Base-by-base conservation (phyloP, 495 filamentous ascomycete genomes). In the Aspergillus campestris region DNA sequence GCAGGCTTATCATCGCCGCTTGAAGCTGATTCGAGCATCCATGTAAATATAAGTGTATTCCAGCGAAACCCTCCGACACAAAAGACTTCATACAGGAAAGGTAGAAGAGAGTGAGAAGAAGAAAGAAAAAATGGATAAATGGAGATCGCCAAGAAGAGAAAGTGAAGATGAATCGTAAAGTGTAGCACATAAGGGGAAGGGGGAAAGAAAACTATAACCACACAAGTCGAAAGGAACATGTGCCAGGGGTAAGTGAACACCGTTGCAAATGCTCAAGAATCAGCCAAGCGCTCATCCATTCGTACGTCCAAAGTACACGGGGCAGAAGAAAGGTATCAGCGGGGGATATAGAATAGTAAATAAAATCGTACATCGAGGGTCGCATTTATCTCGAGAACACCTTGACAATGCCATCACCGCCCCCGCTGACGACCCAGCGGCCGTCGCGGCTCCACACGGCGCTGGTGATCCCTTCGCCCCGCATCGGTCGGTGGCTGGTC, bases 371-470 rank as follows among this genome's bases (percentile, higher is more conserved):
- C 64, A 70, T 54, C 53, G 51, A 55, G 49, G 41, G 56, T 48
- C 45, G 60, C 38, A 45, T 47, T 64, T 53, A 82, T 63, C 82
- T 65, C 34, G 85, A 82, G 74, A 95, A 95, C 44, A 97, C 92
- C 71, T 96, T 98, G 36, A 94, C 92, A 13, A 94, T 82, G 3
- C 92, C 94, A 61, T 98, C 92, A n/a, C 92, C 92, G 13, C 92
- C 92, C 8, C 82, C 94, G 50, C 86, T 88, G 47, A 98, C 88
- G 32, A 97, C 90, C 84, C 89, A 90, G 47, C 86, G 75, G 31
- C 91, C 90, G 54, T 98, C 92, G 51, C 86, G 81, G 58, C 86
- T 92, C 92, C 94, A 98, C 13, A 88, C 84, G 8, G 95, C 92
- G 11, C 80, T 72, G 67, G 89, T 95, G 27, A 96, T 88, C 18